Conservation (phyloP, 345 rosid genomes). For the Heritiera fomes region DNA sequence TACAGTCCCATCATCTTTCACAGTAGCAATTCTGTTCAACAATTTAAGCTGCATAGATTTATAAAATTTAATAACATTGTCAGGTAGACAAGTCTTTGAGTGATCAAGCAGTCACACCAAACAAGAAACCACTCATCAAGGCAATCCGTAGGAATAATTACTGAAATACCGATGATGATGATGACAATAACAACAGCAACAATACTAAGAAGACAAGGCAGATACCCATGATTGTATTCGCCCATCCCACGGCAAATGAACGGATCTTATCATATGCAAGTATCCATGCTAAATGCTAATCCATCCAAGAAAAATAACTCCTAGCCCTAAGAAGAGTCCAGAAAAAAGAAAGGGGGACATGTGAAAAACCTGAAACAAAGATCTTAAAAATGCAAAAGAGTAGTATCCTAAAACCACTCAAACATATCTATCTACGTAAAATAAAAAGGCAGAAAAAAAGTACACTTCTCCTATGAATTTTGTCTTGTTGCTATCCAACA, state of each 20-base stretch:
- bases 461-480: background rate
- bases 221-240: background rate
- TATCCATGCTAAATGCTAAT: slow-evolving; percentile 1
- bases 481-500: background rate
- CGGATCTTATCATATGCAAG: background rate
- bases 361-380: background rate
- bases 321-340: background rate
- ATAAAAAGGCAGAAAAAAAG: background rate
- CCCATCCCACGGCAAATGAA: background rate
- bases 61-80: slow-evolving; percentile 26
- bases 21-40: slow-evolving; percentile 89
- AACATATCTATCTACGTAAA: background rate
- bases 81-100: slow-evolving; percentile 1
- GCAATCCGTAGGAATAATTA: background rate
- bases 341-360: background rate
- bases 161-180: slow-evolving; percentile 15
- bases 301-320: background rate
- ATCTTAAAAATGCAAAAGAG: background rate
- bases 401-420: background rate
- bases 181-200: background rate
- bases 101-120: slow-evolving; percentile 2
- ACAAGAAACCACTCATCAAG: background rate
- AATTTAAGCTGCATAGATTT: slow-evolving; percentile 66
- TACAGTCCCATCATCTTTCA: slow-evolving; percentile 94
- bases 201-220: slow-evolving; percentile 26